Percentiles rank a stretch among this genome's conserved stretches.
Conservation (phyloP, 2,329 filamentous ascomycete species). For the Microdochium trichocladiopsis region DNA sequence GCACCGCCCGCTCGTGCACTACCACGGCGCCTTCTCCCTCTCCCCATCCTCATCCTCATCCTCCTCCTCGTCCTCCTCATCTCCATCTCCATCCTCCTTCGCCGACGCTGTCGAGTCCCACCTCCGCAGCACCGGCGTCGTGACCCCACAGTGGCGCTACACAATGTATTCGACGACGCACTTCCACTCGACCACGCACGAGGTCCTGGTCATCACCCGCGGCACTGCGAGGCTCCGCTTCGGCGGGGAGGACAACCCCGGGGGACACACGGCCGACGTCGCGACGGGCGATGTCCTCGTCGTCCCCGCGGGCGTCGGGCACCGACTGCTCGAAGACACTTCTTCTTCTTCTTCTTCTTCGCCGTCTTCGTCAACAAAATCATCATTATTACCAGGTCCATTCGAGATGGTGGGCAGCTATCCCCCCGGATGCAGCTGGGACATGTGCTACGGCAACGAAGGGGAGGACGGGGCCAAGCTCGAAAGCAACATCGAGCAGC, state of each 20-base stretch:
- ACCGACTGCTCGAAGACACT: conserved; percentile 53
- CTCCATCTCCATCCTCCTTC: conserved; percentile 10
- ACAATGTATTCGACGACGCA: conserved; percentile 61
- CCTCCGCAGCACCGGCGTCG: conserved; percentile 43
- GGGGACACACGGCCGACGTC: conserved; percentile 46
- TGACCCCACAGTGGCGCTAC: conserved; percentile 59
- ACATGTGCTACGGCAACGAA: conserved; percentile 63
- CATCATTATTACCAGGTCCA: conserved; percentile 43
- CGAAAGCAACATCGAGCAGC: conserved; percentile 34
- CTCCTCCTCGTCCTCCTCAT: conserved; percentile 32
- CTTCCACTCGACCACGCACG: conserved; percentile 62
- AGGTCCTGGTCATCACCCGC: conserved; percentile 53
- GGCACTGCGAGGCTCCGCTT: conserved; percentile 59
- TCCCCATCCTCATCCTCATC: background rate
- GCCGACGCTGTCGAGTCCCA: conserved; percentile 48
- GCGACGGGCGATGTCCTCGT: conserved; percentile 56
- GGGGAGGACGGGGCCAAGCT: conserved; percentile 47
- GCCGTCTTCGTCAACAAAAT: too few species aligned
- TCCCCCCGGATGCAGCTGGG: conserved; percentile 51
- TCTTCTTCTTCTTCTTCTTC: conserved; percentile 25
- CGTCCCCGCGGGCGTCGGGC: conserved; percentile 58
- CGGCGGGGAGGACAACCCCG: conserved; percentile 55
- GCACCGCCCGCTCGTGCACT: conserved; percentile 57
- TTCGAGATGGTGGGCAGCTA: conserved; percentile 66
- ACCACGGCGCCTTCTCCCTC: conserved; percentile 48